Evolutionary conservation across 768 basidiomycete genomes (phyloP).

Genomic region (Hygrophorus russula): DNA sequence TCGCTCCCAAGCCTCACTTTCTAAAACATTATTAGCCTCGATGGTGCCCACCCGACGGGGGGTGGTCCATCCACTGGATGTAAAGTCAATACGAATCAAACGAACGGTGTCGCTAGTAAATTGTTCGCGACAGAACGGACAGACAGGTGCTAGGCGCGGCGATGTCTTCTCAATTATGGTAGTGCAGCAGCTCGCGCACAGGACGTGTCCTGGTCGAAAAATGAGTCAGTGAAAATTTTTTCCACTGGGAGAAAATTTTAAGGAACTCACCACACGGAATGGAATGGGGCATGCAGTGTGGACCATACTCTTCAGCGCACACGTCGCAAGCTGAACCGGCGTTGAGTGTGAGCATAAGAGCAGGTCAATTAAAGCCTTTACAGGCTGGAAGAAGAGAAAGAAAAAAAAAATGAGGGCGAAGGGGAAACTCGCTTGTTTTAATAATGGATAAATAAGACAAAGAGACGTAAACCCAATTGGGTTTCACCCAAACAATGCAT

Average conservation of each 20-base stretch:
- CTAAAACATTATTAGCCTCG: conserved; percentile 29
- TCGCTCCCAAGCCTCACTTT: neutral
- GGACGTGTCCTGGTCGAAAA: conserved; percentile 53
- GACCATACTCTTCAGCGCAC: conserved; percentile 78
- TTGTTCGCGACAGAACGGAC: conserved; percentile 76
- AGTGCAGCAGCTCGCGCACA: conserved; percentile 68
- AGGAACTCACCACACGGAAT: conserved; percentile 64
- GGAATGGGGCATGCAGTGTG: conserved; percentile 63
- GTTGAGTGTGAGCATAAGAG: conserved; percentile 68
- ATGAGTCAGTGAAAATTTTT: conserved; percentile 17
- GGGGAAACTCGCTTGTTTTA: conserved; percentile 28
- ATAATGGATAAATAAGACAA: conserved; percentile 37
- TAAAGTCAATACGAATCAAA: conserved; percentile 71
- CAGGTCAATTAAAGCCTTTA: conserved; percentile 3
- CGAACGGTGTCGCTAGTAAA: conserved; percentile 60
- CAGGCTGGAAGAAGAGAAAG: conserved; percentile 18
- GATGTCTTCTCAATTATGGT: conserved; percentile 76
- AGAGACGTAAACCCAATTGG: conserved; percentile 24
- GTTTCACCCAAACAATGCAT: conserved; percentile 14
- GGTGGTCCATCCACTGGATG: conserved; percentile 56
- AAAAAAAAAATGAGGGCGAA: conserved; percentile 22
- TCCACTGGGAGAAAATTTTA: conserved; percentile 14
- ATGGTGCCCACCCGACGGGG: conserved; percentile 43
- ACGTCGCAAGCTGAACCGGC: conserved; percentile 83
- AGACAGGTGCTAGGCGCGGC: conserved; percentile 56